These are phyloP conservation scores for Pythium aristosporum DNA, from an alignment of 352 stramenopile species.

Conservation along the genomic window DNA sequence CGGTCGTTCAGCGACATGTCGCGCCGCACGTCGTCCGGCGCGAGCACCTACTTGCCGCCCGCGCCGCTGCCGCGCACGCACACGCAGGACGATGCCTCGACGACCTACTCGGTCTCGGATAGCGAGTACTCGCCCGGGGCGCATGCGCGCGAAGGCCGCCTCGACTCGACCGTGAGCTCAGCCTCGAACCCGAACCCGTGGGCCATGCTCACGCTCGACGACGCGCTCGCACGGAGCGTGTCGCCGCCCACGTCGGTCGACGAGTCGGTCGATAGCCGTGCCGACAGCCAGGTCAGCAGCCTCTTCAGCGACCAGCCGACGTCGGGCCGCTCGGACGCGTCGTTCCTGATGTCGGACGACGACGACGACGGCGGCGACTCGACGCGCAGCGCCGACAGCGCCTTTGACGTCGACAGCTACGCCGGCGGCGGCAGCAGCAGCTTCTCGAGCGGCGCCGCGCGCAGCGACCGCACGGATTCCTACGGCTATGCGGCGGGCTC, in stretches of 20 bases:
- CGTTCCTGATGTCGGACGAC: conserved; percentile 14
- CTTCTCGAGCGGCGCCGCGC: background rate
- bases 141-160: background rate
- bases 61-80: background rate
- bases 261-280: conserved; percentile 5
- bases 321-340: conserved; percentile 3
- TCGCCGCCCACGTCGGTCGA: conserved; percentile 11
- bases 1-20: background rate
- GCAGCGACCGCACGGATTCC: background rate
- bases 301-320: conserved; percentile 6
- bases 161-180: conserved; percentile 19
- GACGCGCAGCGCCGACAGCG: background rate
- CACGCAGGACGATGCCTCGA: conserved; percentile 8
- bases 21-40: background rate
- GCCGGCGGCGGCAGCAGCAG: too few species aligned
- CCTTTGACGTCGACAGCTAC: background rate
- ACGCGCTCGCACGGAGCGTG: conserved; percentile 2
- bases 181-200: conserved; percentile 19
- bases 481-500: background rate
- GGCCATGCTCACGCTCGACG: conserved; percentile 11
- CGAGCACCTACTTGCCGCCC: background rate
- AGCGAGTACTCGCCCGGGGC: conserved; percentile 2
- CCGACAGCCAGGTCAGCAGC: conserved; percentile 12
- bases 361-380: conserved; percentile 4
- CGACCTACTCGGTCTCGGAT: conserved; percentile 15